Percentiles rank a stretch among this genome's conserved stretches.
Evolutionary conservation across 768 basidiomycete species (phyloP).

Genomic region (Pleurotus djamor): DNA sequence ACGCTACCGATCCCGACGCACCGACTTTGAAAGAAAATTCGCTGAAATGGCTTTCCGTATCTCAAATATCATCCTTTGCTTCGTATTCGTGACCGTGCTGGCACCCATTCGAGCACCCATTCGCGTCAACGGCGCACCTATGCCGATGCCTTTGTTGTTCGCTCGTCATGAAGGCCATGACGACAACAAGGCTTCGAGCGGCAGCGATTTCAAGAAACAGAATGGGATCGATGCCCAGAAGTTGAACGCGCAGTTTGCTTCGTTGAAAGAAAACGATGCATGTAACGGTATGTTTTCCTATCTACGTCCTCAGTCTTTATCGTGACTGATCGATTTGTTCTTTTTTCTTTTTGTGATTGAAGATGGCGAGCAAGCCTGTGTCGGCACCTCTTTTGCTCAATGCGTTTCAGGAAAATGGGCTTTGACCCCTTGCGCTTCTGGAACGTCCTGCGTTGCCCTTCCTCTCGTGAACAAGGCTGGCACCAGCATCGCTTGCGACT

Average conservation of each 20-base stretch:
- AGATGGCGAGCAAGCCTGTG: constrained; percentile 37
- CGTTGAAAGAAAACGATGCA: constrained; percentile 37
- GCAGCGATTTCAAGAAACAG: constrained; percentile 25
- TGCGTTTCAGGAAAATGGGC: constrained; percentile 39
- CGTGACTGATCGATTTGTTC: constrained; percentile 3
- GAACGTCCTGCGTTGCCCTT: constrained; percentile 42
- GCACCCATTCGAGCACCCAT: constrained; percentile 2
- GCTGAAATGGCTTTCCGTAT: not conserved
- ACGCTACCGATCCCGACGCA: no score
- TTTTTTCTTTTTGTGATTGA: constrained; percentile 26
- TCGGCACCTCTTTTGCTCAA: constrained; percentile 38
- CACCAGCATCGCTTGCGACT: constrained; percentile 42
- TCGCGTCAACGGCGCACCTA: constrained; percentile 32
- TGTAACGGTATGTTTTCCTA: constrained; percentile 40
- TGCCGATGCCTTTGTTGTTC: constrained; percentile 12
- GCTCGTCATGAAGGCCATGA: constrained; percentile 24
- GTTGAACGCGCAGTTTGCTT: constrained; percentile 45
- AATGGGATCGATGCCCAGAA: constrained; percentile 51
- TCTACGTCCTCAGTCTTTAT: not conserved
- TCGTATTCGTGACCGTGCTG: not conserved
- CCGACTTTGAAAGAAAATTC: no score
- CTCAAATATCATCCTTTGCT: constrained; percentile 1
- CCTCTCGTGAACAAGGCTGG: constrained; percentile 48
- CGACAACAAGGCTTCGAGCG: constrained; percentile 9
- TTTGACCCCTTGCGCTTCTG: constrained; percentile 29